Evolutionary conservation across 805 yeast species (phyloP).

Genomic region (Debaryomyces castellii): DNA sequence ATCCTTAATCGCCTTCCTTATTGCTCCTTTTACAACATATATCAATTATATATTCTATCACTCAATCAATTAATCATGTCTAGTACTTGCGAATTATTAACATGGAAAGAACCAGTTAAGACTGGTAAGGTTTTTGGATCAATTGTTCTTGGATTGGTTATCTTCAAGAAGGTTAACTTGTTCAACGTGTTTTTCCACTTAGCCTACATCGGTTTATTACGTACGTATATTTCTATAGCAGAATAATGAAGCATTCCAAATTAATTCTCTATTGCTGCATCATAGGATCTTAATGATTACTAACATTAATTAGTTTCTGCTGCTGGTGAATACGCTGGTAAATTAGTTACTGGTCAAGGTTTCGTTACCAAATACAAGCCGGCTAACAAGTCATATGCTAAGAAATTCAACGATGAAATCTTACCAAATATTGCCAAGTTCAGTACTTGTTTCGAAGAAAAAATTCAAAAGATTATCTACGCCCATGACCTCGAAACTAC

Average conservation of each 20-base stretch:
- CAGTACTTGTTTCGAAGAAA: constrained; percentile 52
- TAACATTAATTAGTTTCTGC: constrained; percentile 51
- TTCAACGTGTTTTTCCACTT: constrained; percentile 60
- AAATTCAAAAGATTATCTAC: constrained; percentile 56
- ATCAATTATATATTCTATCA: not conserved
- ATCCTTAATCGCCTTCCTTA: constrained; percentile 8
- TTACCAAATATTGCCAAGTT: constrained; percentile 45
- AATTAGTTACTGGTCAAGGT: constrained; percentile 73
- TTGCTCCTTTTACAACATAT: not conserved
- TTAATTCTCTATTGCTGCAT: not conserved
- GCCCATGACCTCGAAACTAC: constrained; percentile 73
- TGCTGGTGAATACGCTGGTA: constrained; percentile 74
- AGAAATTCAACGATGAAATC: constrained; percentile 32
- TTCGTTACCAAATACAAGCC: constrained; percentile 77
- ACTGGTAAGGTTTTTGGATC: constrained; percentile 78
- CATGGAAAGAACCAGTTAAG: constrained; percentile 74
- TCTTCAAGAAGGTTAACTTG: constrained; percentile 64
- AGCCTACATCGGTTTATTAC: constrained; percentile 54
- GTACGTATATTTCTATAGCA: constrained; percentile 20
- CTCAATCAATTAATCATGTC: constrained; percentile 1
- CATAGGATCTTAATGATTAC: constrained; percentile 9
- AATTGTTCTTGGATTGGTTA: constrained; percentile 51
- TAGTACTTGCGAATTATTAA: constrained; percentile 42
- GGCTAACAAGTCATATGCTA: constrained; percentile 38
- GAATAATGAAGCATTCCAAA: no score